A percentile compares a stretch with the other conserved stretches of the same genome.
phyloP scores from a whole-genome alignment of 768 basidiomycete species.

The Tephrocybe sp. region DNA sequence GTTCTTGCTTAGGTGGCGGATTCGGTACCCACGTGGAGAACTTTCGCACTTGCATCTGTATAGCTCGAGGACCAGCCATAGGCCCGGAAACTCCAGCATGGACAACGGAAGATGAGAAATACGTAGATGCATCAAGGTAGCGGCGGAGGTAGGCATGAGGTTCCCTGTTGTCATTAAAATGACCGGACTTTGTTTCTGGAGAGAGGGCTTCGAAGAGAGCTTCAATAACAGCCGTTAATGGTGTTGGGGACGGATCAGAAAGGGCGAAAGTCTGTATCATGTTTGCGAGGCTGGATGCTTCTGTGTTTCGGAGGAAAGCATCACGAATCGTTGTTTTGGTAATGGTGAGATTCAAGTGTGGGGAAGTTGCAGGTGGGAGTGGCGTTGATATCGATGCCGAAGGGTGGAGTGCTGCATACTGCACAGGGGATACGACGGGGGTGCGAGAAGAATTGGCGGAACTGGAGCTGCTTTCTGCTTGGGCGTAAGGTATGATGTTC shows the following conservation, averaged over 20 bases:
- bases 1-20: constrained; percentile 14
- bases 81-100: constrained; percentile 60
- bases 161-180: constrained; percentile 35
- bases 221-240: constrained; percentile 49
- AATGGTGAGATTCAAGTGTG: constrained; percentile 26
- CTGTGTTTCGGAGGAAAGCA: constrained; percentile 47
- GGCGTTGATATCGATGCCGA: constrained; percentile 26
- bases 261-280: constrained; percentile 53
- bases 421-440: constrained; percentile 37
- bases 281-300: constrained; percentile 48
- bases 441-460: constrained; percentile 32
- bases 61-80: constrained; percentile 53
- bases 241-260: constrained; percentile 48
- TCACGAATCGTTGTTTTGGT: constrained; percentile 41
- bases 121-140: constrained; percentile 51
- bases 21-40: constrained; percentile 52
- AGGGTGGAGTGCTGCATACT: constrained; percentile 41
- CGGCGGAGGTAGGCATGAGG: constrained; percentile 45
- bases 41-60: constrained; percentile 61
- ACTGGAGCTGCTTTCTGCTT: constrained; percentile 36
- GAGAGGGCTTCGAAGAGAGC: constrained; percentile 57
- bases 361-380: constrained; percentile 19
- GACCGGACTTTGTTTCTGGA: constrained; percentile 29
- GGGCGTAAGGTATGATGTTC: constrained; percentile 38
- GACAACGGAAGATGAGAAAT: constrained; percentile 45